Conservation (phyloP, 2,329 filamentous ascomycete genomes). For the Beauveria medogensis region DNA sequence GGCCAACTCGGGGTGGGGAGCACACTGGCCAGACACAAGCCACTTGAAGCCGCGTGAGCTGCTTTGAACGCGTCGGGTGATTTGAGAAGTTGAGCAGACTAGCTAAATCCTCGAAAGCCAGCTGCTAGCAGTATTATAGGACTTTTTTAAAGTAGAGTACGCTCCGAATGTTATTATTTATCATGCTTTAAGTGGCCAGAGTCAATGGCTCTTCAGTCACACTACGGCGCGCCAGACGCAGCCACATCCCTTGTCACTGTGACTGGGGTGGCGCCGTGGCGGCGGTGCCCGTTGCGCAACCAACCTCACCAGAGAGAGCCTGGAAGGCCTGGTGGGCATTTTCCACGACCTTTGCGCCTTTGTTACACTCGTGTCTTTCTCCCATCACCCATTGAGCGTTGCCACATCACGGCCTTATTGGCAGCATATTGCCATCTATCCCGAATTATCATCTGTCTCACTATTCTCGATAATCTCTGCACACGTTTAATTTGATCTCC, state of each 20-base stretch:
- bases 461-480: neutral
- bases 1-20: slow-evolving; percentile 1
- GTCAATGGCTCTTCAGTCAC: neutral
- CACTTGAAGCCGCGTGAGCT: neutral
- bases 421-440: neutral
- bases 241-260: slow-evolving; percentile 7
- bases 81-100: neutral
- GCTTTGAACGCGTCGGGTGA: neutral
- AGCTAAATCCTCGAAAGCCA: too few species aligned
- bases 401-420: neutral
- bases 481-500: slow-evolving; percentile 3
- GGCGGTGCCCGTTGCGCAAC: neutral
- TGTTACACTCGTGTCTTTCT: neutral
- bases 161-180: too few species aligned
- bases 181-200: neutral
- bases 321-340: neutral
- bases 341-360: neutral
- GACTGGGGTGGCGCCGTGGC: too few species aligned
- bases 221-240: neutral
- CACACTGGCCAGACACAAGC: neutral
- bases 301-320: neutral
- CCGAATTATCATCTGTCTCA: neutral
- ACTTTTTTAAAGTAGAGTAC: too few species aligned
- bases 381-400: slow-evolving; percentile 2
- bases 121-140: too few species aligned